phyloP scores from a whole-genome alignment of 768 basidiomycete genomes.

The Pulveroboletus sp. region DNA sequence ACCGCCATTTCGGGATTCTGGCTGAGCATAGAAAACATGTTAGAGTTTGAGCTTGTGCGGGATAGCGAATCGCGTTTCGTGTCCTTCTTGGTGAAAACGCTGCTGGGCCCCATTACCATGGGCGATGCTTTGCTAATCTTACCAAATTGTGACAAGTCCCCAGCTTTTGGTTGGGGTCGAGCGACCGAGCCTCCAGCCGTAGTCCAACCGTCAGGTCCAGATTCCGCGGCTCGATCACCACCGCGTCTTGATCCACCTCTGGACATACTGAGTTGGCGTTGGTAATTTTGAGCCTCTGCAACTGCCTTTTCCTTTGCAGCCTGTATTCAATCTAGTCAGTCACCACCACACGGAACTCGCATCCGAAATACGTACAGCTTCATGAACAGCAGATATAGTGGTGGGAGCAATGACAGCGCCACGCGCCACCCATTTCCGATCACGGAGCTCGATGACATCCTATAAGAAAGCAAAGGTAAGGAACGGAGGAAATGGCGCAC shows the following conservation, averaged over 20 bases:
- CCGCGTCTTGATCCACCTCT: constrained; percentile 89
- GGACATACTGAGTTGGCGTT: constrained; percentile 72
- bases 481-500: neutral
- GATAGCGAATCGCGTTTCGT: constrained; percentile 70
- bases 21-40: constrained; percentile 86
- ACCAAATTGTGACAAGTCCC: constrained; percentile 83
- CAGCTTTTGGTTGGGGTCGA: constrained; percentile 69
- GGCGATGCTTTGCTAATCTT: constrained; percentile 72
- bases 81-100: constrained; percentile 77
- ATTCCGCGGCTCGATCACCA: constrained; percentile 58
- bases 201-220: constrained; percentile 86
- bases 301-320: constrained; percentile 79
- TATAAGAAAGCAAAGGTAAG: constrained; percentile 28
- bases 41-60: constrained; percentile 71
- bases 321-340: constrained; percentile 32
- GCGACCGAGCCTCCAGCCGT: constrained; percentile 50
- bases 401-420: constrained; percentile 72
- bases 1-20: constrained; percentile 52
- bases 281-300: constrained; percentile 53
- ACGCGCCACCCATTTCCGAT: constrained; percentile 74
- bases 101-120: constrained; percentile 79
- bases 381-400: constrained; percentile 86
- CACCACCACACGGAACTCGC: neutral
- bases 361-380: constrained; percentile 52
- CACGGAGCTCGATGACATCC: constrained; percentile 89